Base-by-base conservation (phyloP, 768 basidiomycete species). In the Calvatia gigantea region DNA sequence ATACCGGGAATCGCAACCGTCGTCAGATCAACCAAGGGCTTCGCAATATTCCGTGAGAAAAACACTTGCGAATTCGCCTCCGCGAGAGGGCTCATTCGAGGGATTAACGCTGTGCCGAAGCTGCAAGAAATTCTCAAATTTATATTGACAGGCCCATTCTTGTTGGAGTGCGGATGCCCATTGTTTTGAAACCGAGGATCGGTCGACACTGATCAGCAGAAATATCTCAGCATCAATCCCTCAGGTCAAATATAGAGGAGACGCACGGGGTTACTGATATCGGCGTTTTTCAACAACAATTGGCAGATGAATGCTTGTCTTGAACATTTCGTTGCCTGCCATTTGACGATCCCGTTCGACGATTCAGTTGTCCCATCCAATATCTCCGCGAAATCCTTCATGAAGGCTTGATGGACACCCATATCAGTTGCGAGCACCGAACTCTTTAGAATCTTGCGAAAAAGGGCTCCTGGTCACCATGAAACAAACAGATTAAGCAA, bases 251-350 rank as follows among this genome's bases (percentile, higher is more conserved):
- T 33, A 60, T 12, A n/a, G 56, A 31, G 15, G 31, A 48, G 52
- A 82, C 94, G 61, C 67, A 97, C 94, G 14, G 97, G 96, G 69
- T 99, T 99, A 67, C 92, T 94, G 65, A 99, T 98, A 72, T 99
- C 97, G 15, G 96, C 94, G 65, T 95, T 97, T 71, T 99, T 98
- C 68, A 99, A 85, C 49, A 99, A 73, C 2, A 90, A 89, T 64
- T 98, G 94, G 66, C 92, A 96, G 21, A 94, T 69, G 51, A 96
- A 70, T 23, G 89, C 75, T 61, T 88, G 79, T 51, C 85, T 80
- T 60, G 72, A 65, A 49, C 73, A 71, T 41, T 80, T 63, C 8
- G 77, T 65, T 15, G 63, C 66, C 19, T 70, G 42, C 27, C 73
- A 72, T 2, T 41, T 17, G 1, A 56, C 28, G 35, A 32, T n/a